Base-by-base conservation (phyloP, 257 asterid genomes). In the Nicotiana attenuata region DNA sequence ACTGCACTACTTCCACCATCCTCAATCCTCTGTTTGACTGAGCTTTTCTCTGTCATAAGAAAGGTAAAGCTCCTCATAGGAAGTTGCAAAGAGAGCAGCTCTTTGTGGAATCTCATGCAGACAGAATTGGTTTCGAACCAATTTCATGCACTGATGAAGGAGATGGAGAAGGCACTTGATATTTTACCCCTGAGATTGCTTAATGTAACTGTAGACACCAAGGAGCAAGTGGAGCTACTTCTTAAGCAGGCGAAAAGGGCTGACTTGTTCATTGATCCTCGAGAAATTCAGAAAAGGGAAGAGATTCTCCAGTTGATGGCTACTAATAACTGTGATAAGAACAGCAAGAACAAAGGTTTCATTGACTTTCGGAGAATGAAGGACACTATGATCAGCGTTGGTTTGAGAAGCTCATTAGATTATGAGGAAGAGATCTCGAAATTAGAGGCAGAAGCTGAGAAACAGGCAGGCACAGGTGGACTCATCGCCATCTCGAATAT, bases 391-490 rank as follows among this genome's bases (percentile, higher is more conserved):
- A 82, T 88, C 75, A 83, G 88, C 85, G 80, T 89, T 81, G 97
- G 98, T 52, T 80, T 93, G 65, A 89, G 68, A 80, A 87, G 75
- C 80, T 66, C 82, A 10, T 19, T 53, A 38, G 91, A 93, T 20
- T 87, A 87, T 29, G 93, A 90, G 29, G 94, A 88, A 61, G 97
- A 91, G 91, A 90, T 94, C 38, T 89, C 86, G 5, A 93, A 92
- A 76, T 94, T 94, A 5, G 89, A 82, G 83, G 86, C 85, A 57
- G 96, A 94, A 88, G 94, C 93, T 29, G 90, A 87, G 87, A 90
- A 88, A 80, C 97, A 94, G 88, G 97, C 96, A 17, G 97, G 98
- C 69, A 93, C 98, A 5, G 98, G 98, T 47, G 98, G 98, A 65
- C 89, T 91, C 13, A 85, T 89, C 4, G 96, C 92, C 33, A 91